Base-by-base conservation (phyloP, 2,329 filamentous ascomycete species). In the Paecilomyces variotii region DNA sequence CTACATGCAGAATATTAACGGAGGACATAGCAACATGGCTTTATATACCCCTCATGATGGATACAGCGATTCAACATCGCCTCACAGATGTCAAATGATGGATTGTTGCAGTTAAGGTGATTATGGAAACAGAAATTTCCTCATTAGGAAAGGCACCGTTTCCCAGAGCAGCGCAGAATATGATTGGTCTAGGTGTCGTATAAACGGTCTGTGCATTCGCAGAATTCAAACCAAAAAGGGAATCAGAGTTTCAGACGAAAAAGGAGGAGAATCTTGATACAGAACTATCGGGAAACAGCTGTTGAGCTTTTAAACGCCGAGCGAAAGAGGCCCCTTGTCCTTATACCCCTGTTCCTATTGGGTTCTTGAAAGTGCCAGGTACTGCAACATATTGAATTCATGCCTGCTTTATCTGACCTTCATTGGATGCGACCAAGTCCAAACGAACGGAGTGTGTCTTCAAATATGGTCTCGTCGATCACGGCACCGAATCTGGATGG, bases 101-200 rank as follows among this genome's bases (percentile, higher is more conserved):
- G 63, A 68, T 10, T 35, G 14, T 26, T 26, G 32, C 10, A 19
- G 4, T n/a, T 19, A 45, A 45, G n/a, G 35, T n/a, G 35, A 45
- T 45, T 45, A 45, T 45, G 35, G 35, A 45, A 45, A 45, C 35
- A 45, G n/a, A 45, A 34, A 45, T 45, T 45, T 45, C 35, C 35
- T 45, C 1, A 45, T 45, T n/a, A 2, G 35, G 35, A 45, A 45
- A 45, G 35, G 35, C 7, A 45, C 3, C 12, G n/a, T 45, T 45
- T 45, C 5, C 35, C 14, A 19, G 35, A n/a, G n/a, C 35, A 39
- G 5, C 2, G 2, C 35, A 10, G 14, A 19, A 11, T 39, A 39
- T 39, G 35, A 39, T 39, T 39, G 35, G 35, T 4, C 35, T n/a
- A 39, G 10, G 7, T 32, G 4, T 32, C 30, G 5, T 32, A 32